A percentile compares a stretch with the other conserved stretches of the same genome.
Conservation (phyloP, 306 rosid genomes). For the Oxytropis ochrocephala region DNA sequence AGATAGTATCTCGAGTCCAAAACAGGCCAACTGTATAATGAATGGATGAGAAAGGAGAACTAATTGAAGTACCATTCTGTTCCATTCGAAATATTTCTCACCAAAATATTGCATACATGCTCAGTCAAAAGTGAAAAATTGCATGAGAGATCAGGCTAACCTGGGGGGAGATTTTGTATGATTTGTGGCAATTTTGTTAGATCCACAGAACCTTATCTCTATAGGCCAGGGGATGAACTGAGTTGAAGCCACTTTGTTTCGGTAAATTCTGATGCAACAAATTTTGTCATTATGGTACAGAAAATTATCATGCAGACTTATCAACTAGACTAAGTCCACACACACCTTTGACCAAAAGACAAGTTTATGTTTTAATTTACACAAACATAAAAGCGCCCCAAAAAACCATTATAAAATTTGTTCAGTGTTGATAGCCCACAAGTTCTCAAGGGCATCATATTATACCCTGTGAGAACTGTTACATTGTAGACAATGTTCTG, state of each 20-base stretch:
- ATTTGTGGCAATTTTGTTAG: constrained; percentile 48
- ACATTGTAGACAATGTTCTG: neutral
- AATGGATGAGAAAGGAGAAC: neutral
- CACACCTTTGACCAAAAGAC: neutral
- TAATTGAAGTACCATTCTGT: neutral
- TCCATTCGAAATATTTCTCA: neutral
- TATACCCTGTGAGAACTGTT: neutral
- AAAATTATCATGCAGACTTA: neutral
- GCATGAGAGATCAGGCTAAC: constrained; percentile 38
- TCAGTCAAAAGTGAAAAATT: neutral
- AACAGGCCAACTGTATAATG: neutral
- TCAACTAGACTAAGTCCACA: neutral
- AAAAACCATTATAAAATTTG: neutral
- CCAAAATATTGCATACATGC: neutral
- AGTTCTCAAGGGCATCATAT: neutral
- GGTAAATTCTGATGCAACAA: constrained; percentile 61
- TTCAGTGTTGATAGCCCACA: neutral
- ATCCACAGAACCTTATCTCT: constrained; percentile 86
- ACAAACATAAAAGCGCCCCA: neutral
- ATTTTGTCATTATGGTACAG: constrained; percentile 14
- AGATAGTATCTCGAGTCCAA: neutral
- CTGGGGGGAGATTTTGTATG: constrained; percentile 80
- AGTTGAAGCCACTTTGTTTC: constrained; percentile 62
- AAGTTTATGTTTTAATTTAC: neutral
- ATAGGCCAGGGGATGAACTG: constrained; percentile 80